Evolutionary conservation across 1,284 basidiomycete species (phyloP), one percentile per base, ranked within the genome.

Genomic region (Gomphus sp.): DNA sequence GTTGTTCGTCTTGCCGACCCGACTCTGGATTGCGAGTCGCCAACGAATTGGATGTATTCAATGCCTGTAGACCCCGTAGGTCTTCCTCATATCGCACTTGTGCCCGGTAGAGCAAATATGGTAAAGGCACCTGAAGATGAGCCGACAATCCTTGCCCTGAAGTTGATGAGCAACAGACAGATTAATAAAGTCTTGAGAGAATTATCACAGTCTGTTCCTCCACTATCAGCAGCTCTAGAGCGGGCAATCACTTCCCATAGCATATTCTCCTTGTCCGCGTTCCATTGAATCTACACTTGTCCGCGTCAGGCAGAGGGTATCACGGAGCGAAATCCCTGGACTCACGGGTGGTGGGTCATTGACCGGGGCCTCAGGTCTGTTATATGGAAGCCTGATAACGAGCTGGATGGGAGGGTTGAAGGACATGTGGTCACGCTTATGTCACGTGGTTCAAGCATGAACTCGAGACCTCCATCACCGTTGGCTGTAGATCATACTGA

Each of bases 161-260:
- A 47, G 48, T n/a, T 44, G 22, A 43, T 47, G 14, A 39, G 34
- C 39, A n/a, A 7, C 25, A 45, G 54, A 4, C 33, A 22, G 47
- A 28, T 2, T 18, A 33, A 37, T 4, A 53, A 9, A 41, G 3
- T 52, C 14, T 39, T 6, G 12, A 45, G 4, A 18, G 33, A 50
- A 52, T 18, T 76, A 84, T 71, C 66, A 89, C 89, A 91, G 69
- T 91, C 87, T 33, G 87, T 82, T 43, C 80, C 84, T 25, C 80
- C 79, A 57, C 81, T 82, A 61, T 85, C 84, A 31, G 78, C 81
- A 7, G 82, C 78, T 59, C 87, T 77, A 39, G 86, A 87, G 64
- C 81, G 79, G 58, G 88, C 84, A 62, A 91, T 89, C 52, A 87
- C 85, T 69, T 89, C 87, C 89, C 89, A 91, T 5, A 91, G 73